phyloP scores from a whole-genome alignment of 371 early-diverging fungal species.

The Dichotomocladium elegans region DNA sequence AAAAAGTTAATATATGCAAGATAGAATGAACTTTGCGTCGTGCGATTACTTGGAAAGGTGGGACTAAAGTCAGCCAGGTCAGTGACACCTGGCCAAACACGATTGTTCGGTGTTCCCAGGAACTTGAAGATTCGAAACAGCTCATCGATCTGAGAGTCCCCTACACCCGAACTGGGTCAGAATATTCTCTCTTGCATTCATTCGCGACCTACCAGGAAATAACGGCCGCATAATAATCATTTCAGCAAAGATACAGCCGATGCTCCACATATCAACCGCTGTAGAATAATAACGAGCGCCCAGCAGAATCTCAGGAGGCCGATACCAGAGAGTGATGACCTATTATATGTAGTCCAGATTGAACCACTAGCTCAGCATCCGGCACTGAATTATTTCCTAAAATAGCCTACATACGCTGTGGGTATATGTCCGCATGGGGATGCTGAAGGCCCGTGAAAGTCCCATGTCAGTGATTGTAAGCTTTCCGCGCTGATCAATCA shows the following conservation, averaged over 20 bases:
- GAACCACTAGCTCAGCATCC: no score
- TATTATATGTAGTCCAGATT: conserved; percentile 12
- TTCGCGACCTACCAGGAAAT: conserved; percentile 61
- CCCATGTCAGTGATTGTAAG: conserved; percentile 98
- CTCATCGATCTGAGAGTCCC: conserved; percentile 97
- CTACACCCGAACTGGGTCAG: no score
- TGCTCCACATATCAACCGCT: conserved; percentile 80
- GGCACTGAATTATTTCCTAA: no score
- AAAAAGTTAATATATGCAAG: neutral
- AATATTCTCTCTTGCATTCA: neutral
- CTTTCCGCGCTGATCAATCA: conserved; percentile 86
- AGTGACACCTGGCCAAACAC: conserved; percentile 84
- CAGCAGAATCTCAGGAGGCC: conserved; percentile 77
- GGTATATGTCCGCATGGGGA: conserved; percentile 90
- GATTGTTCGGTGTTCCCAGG: conserved; percentile 90
- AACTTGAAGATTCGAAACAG: conserved; percentile 90
- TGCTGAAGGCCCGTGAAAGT: conserved; percentile 86
- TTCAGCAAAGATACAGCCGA: conserved; percentile 89
- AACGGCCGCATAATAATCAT: conserved; percentile 83
- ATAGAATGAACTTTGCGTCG: neutral
- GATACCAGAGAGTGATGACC: conserved; percentile 96
- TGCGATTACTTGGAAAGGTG: conserved; percentile 41
- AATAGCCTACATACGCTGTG: conserved; percentile 72
- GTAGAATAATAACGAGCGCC: conserved; percentile 67
- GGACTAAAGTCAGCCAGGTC: conserved; percentile 80